Conservation (phyloP, 371 early-diverging fungal species). For the Mortierella sp. region DNA sequence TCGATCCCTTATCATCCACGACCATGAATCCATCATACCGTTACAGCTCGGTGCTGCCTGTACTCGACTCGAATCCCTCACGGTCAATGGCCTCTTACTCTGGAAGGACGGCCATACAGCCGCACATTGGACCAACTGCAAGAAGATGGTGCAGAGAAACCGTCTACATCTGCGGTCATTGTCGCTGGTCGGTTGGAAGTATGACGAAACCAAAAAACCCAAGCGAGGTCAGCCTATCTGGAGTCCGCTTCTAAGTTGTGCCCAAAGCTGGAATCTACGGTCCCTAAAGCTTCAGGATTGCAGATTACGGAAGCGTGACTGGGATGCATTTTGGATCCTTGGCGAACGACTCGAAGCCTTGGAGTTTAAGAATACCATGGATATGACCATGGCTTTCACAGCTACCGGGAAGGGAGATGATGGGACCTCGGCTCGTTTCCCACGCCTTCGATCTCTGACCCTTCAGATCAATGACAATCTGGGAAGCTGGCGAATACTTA, state of each 20-base stretch:
- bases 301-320: slow-evolving; percentile 5
- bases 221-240: not conserved
- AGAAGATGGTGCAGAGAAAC: not conserved
- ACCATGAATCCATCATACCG: too few relatives aligned
- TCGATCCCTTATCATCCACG: too few relatives aligned
- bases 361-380: too few relatives aligned
- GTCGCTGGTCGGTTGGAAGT: not conserved
- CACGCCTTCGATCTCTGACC: slow-evolving; percentile 5
- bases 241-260: not conserved
- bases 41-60: too few relatives aligned
- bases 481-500: not conserved
- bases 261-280: not conserved
- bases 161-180: not conserved
- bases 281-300: slow-evolving; percentile 6
- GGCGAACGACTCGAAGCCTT: not conserved
- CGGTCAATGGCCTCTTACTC: too few relatives aligned
- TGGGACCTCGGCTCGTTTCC: not conserved
- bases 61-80: too few relatives aligned
- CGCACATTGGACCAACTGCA: not conserved
- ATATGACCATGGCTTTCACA: too few relatives aligned
- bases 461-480: not conserved
- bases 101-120: too few relatives aligned
- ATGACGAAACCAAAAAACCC: too few relatives aligned
- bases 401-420: not conserved
- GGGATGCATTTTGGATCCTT: slow-evolving; percentile 12